Base-by-base conservation (phyloP, 2,329 filamentous ascomycete genomes). In the Cladosporium halotolerans region DNA sequence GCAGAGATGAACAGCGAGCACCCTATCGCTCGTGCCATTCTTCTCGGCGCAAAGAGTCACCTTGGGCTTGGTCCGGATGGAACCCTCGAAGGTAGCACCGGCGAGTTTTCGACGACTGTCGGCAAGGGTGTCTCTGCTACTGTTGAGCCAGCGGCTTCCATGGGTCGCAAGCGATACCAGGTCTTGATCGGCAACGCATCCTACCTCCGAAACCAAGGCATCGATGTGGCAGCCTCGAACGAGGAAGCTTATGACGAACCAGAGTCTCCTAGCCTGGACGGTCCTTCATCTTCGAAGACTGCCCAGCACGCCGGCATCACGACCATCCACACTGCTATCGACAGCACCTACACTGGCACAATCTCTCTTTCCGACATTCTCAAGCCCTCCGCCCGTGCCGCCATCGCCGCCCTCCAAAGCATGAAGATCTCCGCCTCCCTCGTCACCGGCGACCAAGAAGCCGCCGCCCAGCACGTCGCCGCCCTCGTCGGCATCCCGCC, bases 1-100 rank as follows among this genome's bases (percentile, higher is more conserved):
- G 86, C 92, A 0, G 93, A 99, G 73, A 90, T 90, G 81, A 88
- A 89, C 59, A 96, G 89, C 65, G 93, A 99, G 71, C 93, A 99
- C 66, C 93, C 93, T 1, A 88, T 97, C 53, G 93, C 91, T n/a
- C 89, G 84, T 63, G 92, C 93, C 11, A 88, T 97, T 48, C 76
- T 95, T 5, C 72, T 73, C 1, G 83, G 84, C 28, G 90, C 92
- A 3, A 91, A 88, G 62, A 75, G 80, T 2, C 82, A 92, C 66
- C 82, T 96, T 8, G 83, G 83, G 3, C 70, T 96, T 38, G 83
- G 82, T 13, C 69, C 77, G 1, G 89, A 95, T 54, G 85, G 81
- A 7, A 80, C 83, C 14, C 79, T 97, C 32, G 87, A 95, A 55
- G 93, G 93, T 45, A 88, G 82, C 60, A 79, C 95, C 38, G 89